Evolutionary conservation across 352 stramenopile genomes (phyloP).

Genomic region (Globisporangium camurandrum): DNA sequence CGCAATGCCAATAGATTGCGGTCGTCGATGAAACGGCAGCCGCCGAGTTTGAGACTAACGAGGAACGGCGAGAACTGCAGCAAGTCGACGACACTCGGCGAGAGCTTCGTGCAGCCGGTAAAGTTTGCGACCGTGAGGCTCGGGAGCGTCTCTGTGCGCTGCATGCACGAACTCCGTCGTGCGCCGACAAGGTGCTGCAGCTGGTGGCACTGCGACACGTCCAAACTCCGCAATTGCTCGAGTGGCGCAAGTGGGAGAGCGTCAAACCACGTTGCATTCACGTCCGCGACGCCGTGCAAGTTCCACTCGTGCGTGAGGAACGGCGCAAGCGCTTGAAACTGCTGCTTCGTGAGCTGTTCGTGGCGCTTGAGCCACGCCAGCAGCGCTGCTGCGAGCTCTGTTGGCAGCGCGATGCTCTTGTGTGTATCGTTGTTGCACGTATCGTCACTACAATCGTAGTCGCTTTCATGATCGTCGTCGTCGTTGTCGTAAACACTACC

Average conservation of each 20-base stretch:
- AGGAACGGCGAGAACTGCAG: constrained; percentile 53
- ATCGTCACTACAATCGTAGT: too few species aligned
- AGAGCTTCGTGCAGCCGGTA: constrained; percentile 33
- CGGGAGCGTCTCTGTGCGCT: constrained; percentile 39
- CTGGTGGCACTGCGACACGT: constrained; percentile 47
- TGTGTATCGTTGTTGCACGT: not conserved
- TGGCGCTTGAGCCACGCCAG: constrained; percentile 50
- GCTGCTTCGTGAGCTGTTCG: constrained; percentile 38
- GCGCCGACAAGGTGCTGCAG: constrained; percentile 50
- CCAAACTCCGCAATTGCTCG: constrained; percentile 45
- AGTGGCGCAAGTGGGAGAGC: constrained; percentile 27
- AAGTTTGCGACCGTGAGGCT: constrained; percentile 46
- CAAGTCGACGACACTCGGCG: constrained; percentile 35
- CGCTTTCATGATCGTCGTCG: not conserved
- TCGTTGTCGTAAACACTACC: not conserved
- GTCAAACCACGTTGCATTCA: constrained; percentile 66
- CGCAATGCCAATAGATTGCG: constrained; percentile 34
- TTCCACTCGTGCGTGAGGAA: constrained; percentile 57
- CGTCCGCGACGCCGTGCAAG: constrained; percentile 31
- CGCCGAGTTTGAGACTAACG: constrained; percentile 44
- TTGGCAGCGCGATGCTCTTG: constrained; percentile 17
- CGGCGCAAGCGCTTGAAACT: constrained; percentile 48
- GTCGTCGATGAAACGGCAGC: constrained; percentile 56
- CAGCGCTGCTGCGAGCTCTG: constrained; percentile 33
- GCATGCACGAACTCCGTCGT: constrained; percentile 9